A percentile compares a stretch with the other conserved stretches of the same genome.
Conservation (phyloP, 2,329 filamentous ascomycete species). For the Knoxdaviesia proteae region DNA sequence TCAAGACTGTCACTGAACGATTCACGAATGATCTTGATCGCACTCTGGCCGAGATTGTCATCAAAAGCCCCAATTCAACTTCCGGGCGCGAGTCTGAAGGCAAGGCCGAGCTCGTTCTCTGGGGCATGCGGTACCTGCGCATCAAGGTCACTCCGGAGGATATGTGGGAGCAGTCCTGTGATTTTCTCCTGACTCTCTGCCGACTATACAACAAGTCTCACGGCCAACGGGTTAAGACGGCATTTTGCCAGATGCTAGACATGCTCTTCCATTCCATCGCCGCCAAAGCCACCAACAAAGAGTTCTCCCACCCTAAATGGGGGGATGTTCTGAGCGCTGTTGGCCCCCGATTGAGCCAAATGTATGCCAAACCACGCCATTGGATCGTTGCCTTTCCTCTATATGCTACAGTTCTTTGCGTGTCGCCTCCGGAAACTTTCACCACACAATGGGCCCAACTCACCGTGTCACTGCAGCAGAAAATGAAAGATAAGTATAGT, state of each 20-base stretch:
- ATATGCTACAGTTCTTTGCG: slow-evolving; percentile 69
- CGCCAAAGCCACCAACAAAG: slow-evolving; percentile 51
- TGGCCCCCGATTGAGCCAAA: slow-evolving; percentile 57
- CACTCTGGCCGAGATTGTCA: slow-evolving; percentile 53
- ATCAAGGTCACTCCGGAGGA: slow-evolving; percentile 54
- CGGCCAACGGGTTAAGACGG: slow-evolving; percentile 75
- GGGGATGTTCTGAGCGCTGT: slow-evolving; percentile 63
- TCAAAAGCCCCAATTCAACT: slow-evolving; percentile 39
- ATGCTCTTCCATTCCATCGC: slow-evolving; percentile 73
- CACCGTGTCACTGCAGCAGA: slow-evolving; percentile 55
- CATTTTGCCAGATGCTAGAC: slow-evolving; percentile 83
- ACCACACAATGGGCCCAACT: slow-evolving; percentile 71
- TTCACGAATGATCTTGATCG: slow-evolving; percentile 66
- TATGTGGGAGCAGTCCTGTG: slow-evolving; percentile 69
- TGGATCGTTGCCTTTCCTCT: slow-evolving; percentile 80
- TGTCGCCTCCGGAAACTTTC: slow-evolving; percentile 70
- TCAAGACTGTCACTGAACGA: slow-evolving; percentile 59
- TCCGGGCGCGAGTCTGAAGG: slow-evolving; percentile 50
- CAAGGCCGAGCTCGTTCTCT: slow-evolving; percentile 68
- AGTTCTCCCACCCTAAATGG: slow-evolving; percentile 71
- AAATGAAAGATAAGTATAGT: slow-evolving; percentile 64
- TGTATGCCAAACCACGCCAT: slow-evolving; percentile 80
- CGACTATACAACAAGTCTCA: slow-evolving; percentile 70
- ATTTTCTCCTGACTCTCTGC: slow-evolving; percentile 66
- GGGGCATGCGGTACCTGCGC: slow-evolving; percentile 77